Conservation (phyloP, 192 early-diverging fungal species). For the Coemansia sp. region DNA sequence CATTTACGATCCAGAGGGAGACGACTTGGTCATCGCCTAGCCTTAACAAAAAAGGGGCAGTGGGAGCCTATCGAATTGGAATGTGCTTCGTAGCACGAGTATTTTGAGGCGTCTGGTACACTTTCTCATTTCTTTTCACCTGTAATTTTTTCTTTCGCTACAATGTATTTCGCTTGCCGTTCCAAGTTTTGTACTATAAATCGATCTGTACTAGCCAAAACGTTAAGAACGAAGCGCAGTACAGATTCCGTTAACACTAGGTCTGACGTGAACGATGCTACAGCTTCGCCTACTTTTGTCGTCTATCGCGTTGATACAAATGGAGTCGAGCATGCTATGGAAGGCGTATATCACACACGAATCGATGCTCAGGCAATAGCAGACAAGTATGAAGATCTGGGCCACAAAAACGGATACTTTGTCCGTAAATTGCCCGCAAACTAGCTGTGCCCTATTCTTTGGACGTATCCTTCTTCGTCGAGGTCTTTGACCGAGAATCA, state of each 20-base stretch:
- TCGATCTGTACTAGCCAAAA: neutral
- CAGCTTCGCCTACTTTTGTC: neutral
- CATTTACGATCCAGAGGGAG: constrained; percentile 52
- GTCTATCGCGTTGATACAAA: constrained; percentile 44
- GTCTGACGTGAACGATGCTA: neutral
- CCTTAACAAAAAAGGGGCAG: neutral
- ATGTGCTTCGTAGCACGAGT: neutral
- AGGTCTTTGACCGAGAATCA: constrained; percentile 14
- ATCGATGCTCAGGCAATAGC: constrained; percentile 21
- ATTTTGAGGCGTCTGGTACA: neutral
- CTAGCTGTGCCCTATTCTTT: neutral
- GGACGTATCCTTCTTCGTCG: neutral
- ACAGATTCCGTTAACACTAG: neutral
- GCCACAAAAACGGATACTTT: constrained; percentile 49
- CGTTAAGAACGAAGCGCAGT: neutral
- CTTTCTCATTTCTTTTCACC: neutral
- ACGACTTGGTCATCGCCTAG: constrained; percentile 32
- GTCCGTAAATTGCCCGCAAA: constrained; percentile 9
- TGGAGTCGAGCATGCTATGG: constrained; percentile 32
- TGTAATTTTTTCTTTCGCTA: neutral
- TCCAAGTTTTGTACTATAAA: neutral
- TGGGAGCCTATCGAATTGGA: neutral
- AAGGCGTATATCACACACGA: constrained; percentile 13
- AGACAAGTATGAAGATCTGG: constrained; percentile 24
- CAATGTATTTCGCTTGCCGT: neutral